phyloP scores from a whole-genome alignment of 164 flowering plant genomes.

The Stephania japonica region DNA sequence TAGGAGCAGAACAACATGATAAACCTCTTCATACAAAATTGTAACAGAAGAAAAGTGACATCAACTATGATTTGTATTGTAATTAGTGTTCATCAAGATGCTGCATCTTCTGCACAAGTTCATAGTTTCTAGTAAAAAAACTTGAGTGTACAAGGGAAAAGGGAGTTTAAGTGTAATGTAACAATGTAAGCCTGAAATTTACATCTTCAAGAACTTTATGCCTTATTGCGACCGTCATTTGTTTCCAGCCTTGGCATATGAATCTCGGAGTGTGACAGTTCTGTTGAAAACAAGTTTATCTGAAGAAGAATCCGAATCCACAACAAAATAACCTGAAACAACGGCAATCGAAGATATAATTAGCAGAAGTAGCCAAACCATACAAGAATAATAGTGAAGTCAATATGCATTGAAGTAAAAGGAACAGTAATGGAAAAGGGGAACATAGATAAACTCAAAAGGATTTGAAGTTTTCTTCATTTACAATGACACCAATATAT shows the following conservation, averaged over 20 bases:
- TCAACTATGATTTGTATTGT: too few relatives aligned
- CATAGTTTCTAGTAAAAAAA: too few relatives aligned
- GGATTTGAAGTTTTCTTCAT: not conserved
- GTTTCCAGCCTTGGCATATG: conserved; percentile 59
- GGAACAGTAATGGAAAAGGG: too few relatives aligned
- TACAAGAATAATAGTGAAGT: not conserved
- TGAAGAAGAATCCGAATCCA: conserved; percentile 66
- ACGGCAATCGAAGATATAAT: not conserved
- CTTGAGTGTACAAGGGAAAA: too few relatives aligned
- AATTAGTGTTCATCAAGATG: too few relatives aligned
- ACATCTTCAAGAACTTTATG: not conserved
- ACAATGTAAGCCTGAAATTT: not conserved
- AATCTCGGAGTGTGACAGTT: conserved; percentile 74
- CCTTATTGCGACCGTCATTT: conserved; percentile 6
- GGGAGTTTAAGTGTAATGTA: too few relatives aligned
- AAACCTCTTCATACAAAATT: too few relatives aligned
- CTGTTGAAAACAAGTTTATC: conserved; percentile 81
- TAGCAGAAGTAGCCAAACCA: not conserved
- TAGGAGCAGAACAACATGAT: too few relatives aligned
- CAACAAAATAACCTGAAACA: conserved; percentile 66
- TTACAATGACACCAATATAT: not conserved
- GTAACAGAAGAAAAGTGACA: too few relatives aligned
- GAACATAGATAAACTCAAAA: not conserved
- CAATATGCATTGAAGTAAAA: not conserved
- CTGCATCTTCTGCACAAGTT: too few relatives aligned